A percentile compares a stretch with the other conserved stretches of the same genome.
Evolutionary conservation across 306 rosid genomes (phyloP).

Genomic region (Potentilla sterilis): DNA sequence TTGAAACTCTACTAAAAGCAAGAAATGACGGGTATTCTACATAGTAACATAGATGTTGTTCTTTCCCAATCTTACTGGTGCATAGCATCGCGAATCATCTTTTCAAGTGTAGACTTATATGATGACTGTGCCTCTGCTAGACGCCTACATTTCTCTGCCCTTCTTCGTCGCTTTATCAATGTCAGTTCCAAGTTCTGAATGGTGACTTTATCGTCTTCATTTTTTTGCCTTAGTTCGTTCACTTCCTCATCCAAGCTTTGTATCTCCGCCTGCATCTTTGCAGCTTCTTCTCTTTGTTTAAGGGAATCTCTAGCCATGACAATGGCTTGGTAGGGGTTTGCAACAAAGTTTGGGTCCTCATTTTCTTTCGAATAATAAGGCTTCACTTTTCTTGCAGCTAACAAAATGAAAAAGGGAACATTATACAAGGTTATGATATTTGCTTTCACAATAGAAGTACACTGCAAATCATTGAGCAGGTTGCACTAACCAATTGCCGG

Average conservation of each 20-base stretch:
- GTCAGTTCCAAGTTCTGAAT: constrained; percentile 76
- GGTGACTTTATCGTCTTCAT: constrained; percentile 72
- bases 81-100: constrained; percentile 96
- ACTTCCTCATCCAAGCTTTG: constrained; percentile 71
- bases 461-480: not conserved
- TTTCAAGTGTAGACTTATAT: constrained; percentile 76
- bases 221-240: constrained; percentile 58
- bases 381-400: constrained; percentile 53
- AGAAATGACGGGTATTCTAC: not conserved
- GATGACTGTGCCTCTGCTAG: constrained; percentile 92
- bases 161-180: constrained; percentile 67
- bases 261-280: constrained; percentile 66
- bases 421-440: constrained; percentile 10
- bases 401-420: constrained; percentile 16
- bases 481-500: constrained; percentile 63
- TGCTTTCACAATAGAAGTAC: constrained; percentile 5
- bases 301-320: constrained; percentile 86
- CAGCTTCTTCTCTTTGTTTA: constrained; percentile 75
- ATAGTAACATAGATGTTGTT: not conserved
- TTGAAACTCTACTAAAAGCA: not conserved
- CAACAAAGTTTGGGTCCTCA: constrained; percentile 56
- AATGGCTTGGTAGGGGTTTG: constrained; percentile 78
- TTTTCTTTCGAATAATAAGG: constrained; percentile 59
- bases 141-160: constrained; percentile 82
- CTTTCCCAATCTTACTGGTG: constrained; percentile 70